Evolutionary conservation across 2,329 filamentous ascomycete species (phyloP).

Genomic region (Exophiala sp.): DNA sequence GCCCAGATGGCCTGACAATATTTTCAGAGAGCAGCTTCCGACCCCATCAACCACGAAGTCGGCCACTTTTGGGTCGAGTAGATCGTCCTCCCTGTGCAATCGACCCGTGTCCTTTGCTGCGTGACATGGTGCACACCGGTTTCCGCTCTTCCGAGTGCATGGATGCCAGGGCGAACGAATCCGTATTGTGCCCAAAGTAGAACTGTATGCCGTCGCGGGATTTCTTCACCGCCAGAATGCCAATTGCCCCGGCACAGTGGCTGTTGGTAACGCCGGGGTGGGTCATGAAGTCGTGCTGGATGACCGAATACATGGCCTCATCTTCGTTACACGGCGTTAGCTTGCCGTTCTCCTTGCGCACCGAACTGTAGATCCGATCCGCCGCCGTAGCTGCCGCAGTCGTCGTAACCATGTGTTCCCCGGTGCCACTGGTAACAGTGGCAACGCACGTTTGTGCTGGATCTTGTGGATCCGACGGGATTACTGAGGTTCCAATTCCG

Average conservation of each 20-base stretch:
- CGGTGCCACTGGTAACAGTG: conserved; percentile 85
- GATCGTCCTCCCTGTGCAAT: conserved; percentile 46
- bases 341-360: conserved; percentile 58
- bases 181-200: conserved; percentile 95
- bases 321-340: conserved; percentile 69
- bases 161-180: conserved; percentile 75
- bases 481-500: conserved; percentile 80
- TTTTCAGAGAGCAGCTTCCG: neutral
- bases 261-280: conserved; percentile 80
- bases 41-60: neutral
- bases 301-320: conserved; percentile 68
- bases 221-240: conserved; percentile 85
- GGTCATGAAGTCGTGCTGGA: conserved; percentile 81
- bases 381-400: conserved; percentile 84
- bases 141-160: conserved; percentile 73
- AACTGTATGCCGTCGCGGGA: conserved; percentile 68
- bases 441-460: conserved; percentile 65
- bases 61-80: conserved; percentile 27
- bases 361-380: conserved; percentile 69
- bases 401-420: conserved; percentile 95
- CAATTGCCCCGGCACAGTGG: conserved; percentile 79
- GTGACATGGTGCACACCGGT: conserved; percentile 82
- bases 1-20: neutral
- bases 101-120: conserved; percentile 51
- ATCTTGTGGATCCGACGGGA: conserved; percentile 70